These are phyloP conservation scores for Kwoniella bestiolae DNA, from an alignment of 768 basidiomycete genomes.

Conservation along the genomic window DNA sequence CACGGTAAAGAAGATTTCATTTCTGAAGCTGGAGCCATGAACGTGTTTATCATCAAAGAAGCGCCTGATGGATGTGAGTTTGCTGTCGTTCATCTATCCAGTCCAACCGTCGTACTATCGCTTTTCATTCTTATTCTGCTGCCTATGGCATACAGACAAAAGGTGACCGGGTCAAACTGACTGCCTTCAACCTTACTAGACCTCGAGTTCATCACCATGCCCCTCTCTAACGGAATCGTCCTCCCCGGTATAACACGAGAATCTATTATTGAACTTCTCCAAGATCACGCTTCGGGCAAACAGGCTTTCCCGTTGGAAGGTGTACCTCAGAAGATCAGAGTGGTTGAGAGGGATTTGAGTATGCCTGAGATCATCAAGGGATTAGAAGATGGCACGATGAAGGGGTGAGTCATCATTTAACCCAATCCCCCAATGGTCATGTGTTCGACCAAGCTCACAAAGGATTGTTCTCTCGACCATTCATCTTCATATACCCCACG, in stretches of 20 bases:
- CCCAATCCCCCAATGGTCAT: neutral
- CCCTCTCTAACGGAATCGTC: conserved; percentile 49
- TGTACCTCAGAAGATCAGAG: conserved; percentile 43
- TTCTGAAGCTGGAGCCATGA: conserved; percentile 53
- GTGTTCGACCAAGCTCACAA: too few species aligned
- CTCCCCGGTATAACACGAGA: conserved; percentile 50
- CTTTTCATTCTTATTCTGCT: neutral
- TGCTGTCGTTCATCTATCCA: too few species aligned
- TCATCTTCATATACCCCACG: too few species aligned
- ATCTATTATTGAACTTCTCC: conserved; percentile 46
- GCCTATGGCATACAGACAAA: too few species aligned
- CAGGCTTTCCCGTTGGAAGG: conserved; percentile 38
- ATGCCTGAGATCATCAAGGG: conserved; percentile 48
- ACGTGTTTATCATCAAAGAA: conserved; percentile 51
- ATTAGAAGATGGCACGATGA: conserved; percentile 41
- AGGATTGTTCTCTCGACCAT: neutral
- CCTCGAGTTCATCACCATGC: conserved; percentile 53
- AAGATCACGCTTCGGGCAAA: conserved; percentile 37
- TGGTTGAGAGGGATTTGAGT: conserved; percentile 48
- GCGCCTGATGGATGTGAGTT: conserved; percentile 49
- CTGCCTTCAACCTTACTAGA: conserved; percentile 14
- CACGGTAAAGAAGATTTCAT: conserved; percentile 49
- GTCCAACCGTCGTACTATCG: too few species aligned
- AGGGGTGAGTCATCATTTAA: conserved; percentile 33
- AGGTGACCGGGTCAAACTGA: neutral